Conservation (phyloP, 2,329 filamentous ascomycete genomes). For the Alternaria postmessia region DNA sequence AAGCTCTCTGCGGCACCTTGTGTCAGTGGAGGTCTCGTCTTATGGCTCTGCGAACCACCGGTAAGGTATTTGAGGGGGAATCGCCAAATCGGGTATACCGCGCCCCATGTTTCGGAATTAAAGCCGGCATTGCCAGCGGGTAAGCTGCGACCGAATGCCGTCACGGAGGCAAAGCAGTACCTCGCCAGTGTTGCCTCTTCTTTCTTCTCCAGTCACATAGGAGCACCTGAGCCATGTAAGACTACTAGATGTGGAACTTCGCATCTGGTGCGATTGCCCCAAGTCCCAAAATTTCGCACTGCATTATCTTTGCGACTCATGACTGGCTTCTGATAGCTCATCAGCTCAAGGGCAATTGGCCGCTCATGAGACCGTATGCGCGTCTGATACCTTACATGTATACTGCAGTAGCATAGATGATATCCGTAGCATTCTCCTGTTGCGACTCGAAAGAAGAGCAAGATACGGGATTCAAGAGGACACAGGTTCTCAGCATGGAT, state of each 20-base stretch:
- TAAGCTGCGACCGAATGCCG: constrained; percentile 6
- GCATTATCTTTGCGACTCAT: not conserved
- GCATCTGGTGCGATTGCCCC: not conserved
- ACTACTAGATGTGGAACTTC: not conserved
- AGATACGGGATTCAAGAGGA: not conserved
- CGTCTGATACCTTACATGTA: not conserved
- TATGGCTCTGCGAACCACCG: constrained; percentile 26
- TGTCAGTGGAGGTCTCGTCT: constrained; percentile 6
- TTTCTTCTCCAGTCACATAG: not conserved
- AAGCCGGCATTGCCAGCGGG: constrained; percentile 21
- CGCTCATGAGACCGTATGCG: not conserved
- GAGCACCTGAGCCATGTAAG: not conserved
- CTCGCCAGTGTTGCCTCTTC: not conserved
- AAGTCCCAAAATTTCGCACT: not conserved
- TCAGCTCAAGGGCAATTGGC: not conserved
- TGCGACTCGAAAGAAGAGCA: not conserved
- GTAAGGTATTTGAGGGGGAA: constrained; percentile 35
- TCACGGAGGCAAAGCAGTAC: not conserved
- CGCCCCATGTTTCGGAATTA: constrained; percentile 22
- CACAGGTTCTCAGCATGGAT: not conserved
- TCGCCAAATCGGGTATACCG: constrained; percentile 29
- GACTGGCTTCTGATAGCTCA: not conserved
- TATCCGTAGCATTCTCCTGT: not conserved
- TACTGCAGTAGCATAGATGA: not conserved
- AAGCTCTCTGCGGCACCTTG: not conserved